phyloP scores from a whole-genome alignment of 192 early-diverging fungal species.

The Backusella westeae region DNA sequence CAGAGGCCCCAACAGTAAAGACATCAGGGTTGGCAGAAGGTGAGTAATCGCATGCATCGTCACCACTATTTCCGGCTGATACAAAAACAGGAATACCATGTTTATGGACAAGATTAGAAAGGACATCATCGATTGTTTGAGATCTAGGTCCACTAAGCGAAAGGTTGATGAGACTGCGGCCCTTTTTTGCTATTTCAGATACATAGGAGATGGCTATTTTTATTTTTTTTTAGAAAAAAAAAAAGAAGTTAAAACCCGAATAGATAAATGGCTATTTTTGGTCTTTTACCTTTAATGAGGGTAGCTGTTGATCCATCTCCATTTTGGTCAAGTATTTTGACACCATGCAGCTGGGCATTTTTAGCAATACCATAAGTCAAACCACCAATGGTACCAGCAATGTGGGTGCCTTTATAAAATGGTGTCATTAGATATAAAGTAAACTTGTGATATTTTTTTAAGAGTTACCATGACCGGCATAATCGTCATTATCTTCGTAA shows the following conservation, averaged over 20 bases:
- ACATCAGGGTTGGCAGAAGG: slow-evolving; percentile 47
- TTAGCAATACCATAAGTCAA: slow-evolving; percentile 66
- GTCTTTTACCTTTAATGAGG: slow-evolving; percentile 49
- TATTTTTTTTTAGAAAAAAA: not conserved
- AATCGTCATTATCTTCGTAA: slow-evolving; percentile 32
- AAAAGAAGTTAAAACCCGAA: not conserved
- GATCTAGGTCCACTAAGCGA: slow-evolving; percentile 56
- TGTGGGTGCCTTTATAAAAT: slow-evolving; percentile 20
- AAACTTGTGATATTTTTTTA: not conserved
- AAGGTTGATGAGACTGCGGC: slow-evolving; percentile 55
- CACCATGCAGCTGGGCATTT: slow-evolving; percentile 50
- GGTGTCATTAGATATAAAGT: not conserved
- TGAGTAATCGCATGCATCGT: slow-evolving; percentile 55
- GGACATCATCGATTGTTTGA: slow-evolving; percentile 40
- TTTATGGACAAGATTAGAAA: slow-evolving; percentile 18
- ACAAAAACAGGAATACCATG: slow-evolving; percentile 49
- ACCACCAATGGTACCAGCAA: slow-evolving; percentile 31
- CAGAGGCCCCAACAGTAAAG: slow-evolving; percentile 49
- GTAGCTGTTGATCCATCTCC: slow-evolving; percentile 50
- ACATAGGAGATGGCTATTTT: slow-evolving; percentile 19
- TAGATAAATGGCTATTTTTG: not conserved
- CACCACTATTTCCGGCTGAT: slow-evolving; percentile 58
- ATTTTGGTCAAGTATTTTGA: slow-evolving; percentile 56
- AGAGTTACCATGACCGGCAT: slow-evolving; percentile 45
- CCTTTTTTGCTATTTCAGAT: slow-evolving; percentile 11